These are phyloP conservation scores for Dendrothele bispora DNA, from an alignment of 768 basidiomycete species.

Conservation along the genomic window DNA sequence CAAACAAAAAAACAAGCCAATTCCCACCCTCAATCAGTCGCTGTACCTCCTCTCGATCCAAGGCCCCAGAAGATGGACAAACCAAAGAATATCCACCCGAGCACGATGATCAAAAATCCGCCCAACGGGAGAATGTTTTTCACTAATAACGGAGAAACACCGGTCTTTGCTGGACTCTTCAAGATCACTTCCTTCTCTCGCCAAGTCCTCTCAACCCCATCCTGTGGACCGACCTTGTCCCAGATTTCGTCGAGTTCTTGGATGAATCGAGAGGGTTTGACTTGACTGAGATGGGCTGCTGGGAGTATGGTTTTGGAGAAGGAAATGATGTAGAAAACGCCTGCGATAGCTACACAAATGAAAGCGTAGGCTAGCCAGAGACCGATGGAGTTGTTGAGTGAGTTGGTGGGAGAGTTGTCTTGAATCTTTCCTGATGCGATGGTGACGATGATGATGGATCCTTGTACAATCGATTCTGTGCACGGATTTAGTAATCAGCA, in stretches of 20 bases:
- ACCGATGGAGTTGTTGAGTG: constrained; percentile 35
- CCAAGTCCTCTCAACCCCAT: not conserved
- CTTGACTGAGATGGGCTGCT: constrained; percentile 37
- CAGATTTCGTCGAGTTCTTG: constrained; percentile 24
- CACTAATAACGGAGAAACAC: not conserved
- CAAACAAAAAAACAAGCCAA: no score
- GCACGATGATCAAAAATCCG: constrained; percentile 27
- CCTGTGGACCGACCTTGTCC: constrained; percentile 16
- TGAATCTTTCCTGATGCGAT: constrained; percentile 41
- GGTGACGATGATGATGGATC: constrained; percentile 42
- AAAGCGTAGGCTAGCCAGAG: constrained; percentile 41
- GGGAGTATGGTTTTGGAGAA: constrained; percentile 31
- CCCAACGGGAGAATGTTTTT: constrained; percentile 21
- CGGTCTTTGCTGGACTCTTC: constrained; percentile 28
- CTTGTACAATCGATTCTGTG: constrained; percentile 41
- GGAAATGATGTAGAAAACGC: constrained; percentile 26
- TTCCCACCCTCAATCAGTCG: no score
- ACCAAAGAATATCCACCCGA: constrained; percentile 44
- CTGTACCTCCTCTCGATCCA: no score
- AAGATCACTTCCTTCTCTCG: constrained; percentile 25
- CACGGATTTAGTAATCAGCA: not conserved
- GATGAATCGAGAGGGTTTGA: constrained; percentile 27
- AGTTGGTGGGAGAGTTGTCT: constrained; percentile 31
- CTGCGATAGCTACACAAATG: constrained; percentile 33
- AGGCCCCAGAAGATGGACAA: constrained; percentile 42